Conservation (phyloP, 192 early-diverging fungal genomes). For the Nowakowskiella sp. region DNA sequence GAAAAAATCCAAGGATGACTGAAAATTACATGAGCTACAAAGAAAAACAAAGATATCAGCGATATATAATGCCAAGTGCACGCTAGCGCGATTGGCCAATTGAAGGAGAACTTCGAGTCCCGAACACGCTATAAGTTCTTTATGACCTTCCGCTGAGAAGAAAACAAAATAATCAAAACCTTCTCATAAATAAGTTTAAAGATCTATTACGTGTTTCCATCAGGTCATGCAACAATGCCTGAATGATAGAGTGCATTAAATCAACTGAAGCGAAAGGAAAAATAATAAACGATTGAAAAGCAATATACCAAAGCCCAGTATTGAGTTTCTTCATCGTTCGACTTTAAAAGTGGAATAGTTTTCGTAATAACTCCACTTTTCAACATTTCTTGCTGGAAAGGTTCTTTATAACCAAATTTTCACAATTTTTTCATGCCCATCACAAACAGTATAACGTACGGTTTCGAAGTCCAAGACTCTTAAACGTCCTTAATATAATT, state of each 20-base stretch:
- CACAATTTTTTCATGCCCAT: not conserved
- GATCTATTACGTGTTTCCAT: constrained; percentile 19
- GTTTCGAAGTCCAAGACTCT: constrained; percentile 58
- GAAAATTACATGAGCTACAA: constrained; percentile 17
- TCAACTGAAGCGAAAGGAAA: too few species aligned
- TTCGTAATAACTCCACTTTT: constrained; percentile 47
- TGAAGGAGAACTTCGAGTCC: constrained; percentile 30
- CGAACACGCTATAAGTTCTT: constrained; percentile 23
- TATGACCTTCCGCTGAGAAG: constrained; percentile 25
- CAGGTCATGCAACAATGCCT: constrained; percentile 38
- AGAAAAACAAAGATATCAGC: constrained; percentile 48
- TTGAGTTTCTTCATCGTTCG: constrained; percentile 60
- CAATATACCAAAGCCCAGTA: constrained; percentile 60
- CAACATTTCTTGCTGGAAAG: constrained; percentile 57
- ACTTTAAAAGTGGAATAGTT: constrained; percentile 52
- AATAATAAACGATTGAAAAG: constrained; percentile 2
- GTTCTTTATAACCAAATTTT: constrained; percentile 20
- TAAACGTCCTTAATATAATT: constrained; percentile 61
- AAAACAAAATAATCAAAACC: constrained; percentile 9
- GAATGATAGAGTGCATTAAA: too few species aligned
- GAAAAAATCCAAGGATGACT: constrained; percentile 1
- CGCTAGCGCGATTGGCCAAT: constrained; percentile 14
- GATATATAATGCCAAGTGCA: constrained; percentile 44
- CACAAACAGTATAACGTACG: constrained; percentile 21
- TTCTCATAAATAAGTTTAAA: not conserved